Base-by-base conservation (phyloP, 495 filamentous ascomycete genomes). In the Tirmania nivea region DNA sequence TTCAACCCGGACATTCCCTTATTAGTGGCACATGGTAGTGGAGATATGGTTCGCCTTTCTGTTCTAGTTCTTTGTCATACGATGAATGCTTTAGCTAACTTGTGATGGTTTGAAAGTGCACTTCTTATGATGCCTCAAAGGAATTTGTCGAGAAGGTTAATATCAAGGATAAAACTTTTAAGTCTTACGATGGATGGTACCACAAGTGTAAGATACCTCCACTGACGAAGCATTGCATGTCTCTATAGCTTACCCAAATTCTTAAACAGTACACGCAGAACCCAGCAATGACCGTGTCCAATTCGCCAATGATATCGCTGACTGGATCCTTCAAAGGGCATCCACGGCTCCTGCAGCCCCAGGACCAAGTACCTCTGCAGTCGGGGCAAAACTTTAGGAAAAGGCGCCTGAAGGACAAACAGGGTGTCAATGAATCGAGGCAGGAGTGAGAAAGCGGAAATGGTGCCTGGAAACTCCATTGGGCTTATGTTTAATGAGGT, bases 141-240 rank as follows among this genome's bases (percentile, higher is more conserved):
- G 70, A 63, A 53, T 81, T 81, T n/a, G 50, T 61, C 51, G 68
- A 75, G 47, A 56, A 53, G 39, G 60, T 68, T 14, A 63, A 69
- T 49, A 69, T 81, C 10, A 63, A 71, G 53, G 84, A 93, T 63
- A 79, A 75, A 61, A 69, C 67, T 45, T 84, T 88, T 59, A 78
- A 73, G 69, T 59, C 69, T 8, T 94, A 89, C 61, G 79, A 84
- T 49, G 87, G 83, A 7, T 84, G 73, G 69, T 84, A 73, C 64
- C 87, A 94, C 67, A 77, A 78, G 67, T 56, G 71, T 74, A 53
- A 59, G 69, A 65, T 45, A 9, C 35, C 25, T 25, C 21, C 42
- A 10, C 10, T 54, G 7, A 31, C 25, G 2, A 25, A 21, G 1
- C 19, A 35, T 16, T 45, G 48, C 10, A 5, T 31, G 7, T 31